phyloP scores from a whole-genome alignment of 2,329 filamentous ascomycete genomes.

The Exophiala oligosperma region DNA sequence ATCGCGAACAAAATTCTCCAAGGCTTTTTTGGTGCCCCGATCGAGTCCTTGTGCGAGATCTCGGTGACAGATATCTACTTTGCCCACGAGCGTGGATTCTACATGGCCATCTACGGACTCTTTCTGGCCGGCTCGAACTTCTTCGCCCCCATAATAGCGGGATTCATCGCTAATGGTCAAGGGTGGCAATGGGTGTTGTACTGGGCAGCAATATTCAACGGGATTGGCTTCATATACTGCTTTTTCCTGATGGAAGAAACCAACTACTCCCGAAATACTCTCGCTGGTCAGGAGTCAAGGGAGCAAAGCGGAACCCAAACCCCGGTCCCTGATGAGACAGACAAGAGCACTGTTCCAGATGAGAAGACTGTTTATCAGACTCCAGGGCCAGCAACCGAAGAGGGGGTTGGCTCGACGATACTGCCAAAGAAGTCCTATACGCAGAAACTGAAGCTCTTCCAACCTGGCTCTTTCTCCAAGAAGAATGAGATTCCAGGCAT shows the following conservation, averaged over 20 bases:
- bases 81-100: slow-evolving; percentile 22
- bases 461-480: slow-evolving; percentile 8
- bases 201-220: slow-evolving; percentile 54
- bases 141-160: slow-evolving; percentile 45
- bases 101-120: slow-evolving; percentile 19
- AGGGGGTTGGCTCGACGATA: not conserved
- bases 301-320: not conserved
- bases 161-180: slow-evolving; percentile 48
- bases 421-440: slow-evolving; percentile 13
- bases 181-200: slow-evolving; percentile 51
- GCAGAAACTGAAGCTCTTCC: slow-evolving; percentile 18
- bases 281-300: not conserved
- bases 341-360: not conserved
- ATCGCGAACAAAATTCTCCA: slow-evolving; percentile 49
- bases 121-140: slow-evolving; percentile 11
- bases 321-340: not conserved
- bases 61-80: slow-evolving; percentile 44
- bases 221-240: slow-evolving; percentile 46
- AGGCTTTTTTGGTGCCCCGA: slow-evolving; percentile 49
- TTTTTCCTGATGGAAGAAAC: slow-evolving; percentile 56
- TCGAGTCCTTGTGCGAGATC: slow-evolving; percentile 49
- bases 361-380: not conserved
- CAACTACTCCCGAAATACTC: slow-evolving; percentile 39
- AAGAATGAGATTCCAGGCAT: slow-evolving; percentile 5
- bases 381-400: not conserved